These are phyloP conservation scores for Tolypocladium endophyticum DNA, from an alignment of 2,329 filamentous ascomycete species.

Conservation along the genomic window DNA sequence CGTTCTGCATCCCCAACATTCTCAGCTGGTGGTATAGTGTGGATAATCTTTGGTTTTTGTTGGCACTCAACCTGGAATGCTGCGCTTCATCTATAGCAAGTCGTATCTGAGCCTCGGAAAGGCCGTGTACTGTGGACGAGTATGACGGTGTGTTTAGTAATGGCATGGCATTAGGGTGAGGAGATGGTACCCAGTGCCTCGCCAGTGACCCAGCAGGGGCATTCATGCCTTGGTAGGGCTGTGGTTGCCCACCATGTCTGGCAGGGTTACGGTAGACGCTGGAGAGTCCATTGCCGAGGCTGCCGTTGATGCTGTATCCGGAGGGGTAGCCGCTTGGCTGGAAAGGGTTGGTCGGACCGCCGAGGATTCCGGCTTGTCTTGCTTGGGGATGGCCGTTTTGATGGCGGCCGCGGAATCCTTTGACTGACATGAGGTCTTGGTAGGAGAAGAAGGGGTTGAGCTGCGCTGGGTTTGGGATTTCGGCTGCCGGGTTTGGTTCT, in stretches of 20 bases:
- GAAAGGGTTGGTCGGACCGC: neutral
- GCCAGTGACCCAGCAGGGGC: neutral
- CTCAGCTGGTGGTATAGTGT: slow-evolving; percentile 1
- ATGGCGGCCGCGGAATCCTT: neutral
- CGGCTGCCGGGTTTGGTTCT: neutral
- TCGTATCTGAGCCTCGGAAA: slow-evolving; percentile 47
- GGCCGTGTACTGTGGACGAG: neutral
- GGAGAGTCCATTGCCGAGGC: neutral
- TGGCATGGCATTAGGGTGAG: neutral
- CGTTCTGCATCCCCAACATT: slow-evolving; percentile 2
- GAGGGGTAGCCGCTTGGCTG: neutral
- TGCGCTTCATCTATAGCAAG: slow-evolving; percentile 54
- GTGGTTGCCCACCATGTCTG: neutral
- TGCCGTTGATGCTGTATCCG: neutral
- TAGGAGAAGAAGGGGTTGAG: neutral
- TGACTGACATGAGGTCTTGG: neutral
- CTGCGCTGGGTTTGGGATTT: neutral
- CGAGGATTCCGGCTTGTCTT: neutral
- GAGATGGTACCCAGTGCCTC: too few species aligned
- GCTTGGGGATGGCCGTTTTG: neutral
- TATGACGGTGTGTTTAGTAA: neutral
- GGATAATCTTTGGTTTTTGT: slow-evolving; percentile 4
- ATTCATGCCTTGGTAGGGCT: neutral
- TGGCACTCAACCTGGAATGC: slow-evolving; percentile 7
- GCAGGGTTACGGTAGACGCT: neutral